Conservation (phyloP, 2,329 filamentous ascomycete species). For the Akanthomyces muscarius region DNA sequence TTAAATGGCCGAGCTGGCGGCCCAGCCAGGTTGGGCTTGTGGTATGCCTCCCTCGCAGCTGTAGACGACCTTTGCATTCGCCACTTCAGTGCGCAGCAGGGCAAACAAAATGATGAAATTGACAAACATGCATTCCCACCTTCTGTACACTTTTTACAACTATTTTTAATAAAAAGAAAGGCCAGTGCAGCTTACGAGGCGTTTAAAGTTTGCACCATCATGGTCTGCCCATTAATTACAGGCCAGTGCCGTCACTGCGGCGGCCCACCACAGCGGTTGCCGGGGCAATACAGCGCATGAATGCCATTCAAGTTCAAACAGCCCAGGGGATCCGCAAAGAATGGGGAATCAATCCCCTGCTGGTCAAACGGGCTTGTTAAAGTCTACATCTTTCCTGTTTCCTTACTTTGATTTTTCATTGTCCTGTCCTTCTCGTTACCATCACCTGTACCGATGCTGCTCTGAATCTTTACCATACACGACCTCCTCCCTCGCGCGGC, state of each 20-base stretch:
- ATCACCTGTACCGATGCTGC: background rate
- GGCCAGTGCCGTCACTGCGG: background rate
- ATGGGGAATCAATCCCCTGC: background rate
- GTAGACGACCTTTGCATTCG: too few species aligned
- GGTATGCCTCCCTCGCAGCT: too few species aligned
- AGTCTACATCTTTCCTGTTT: background rate
- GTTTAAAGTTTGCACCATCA: background rate
- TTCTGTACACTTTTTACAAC: too few species aligned
- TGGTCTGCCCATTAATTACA: background rate
- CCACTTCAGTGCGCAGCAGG: too few species aligned
- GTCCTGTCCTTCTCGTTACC: background rate
- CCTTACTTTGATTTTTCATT: background rate
- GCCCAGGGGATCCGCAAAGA: background rate
- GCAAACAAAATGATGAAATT: too few species aligned
- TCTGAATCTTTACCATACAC: background rate
- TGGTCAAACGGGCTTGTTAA: background rate
- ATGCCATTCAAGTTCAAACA: background rate
- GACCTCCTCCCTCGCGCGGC: slow-evolving; percentile 3
- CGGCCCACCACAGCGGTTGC: background rate
- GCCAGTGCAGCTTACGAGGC: background rate
- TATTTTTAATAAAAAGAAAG: too few species aligned
- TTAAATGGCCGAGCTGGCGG: too few species aligned
- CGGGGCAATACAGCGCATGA: background rate
- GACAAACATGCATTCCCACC: too few species aligned
- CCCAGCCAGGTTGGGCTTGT: too few species aligned